Base-by-base conservation (phyloP, 1,284 basidiomycete genomes). In the Microbotryomycetes sp. region DNA sequence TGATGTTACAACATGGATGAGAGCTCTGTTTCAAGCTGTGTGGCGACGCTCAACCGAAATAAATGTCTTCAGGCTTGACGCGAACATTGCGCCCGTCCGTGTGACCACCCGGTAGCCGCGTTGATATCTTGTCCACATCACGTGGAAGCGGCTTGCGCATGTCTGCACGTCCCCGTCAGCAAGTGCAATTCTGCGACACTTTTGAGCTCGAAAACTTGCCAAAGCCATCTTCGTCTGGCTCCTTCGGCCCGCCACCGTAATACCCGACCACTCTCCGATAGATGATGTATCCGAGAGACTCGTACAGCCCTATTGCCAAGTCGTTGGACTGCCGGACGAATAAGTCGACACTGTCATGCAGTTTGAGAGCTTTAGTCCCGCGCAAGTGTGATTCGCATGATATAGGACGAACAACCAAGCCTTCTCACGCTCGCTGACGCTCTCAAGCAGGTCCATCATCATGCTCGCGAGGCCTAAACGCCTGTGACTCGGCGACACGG, bases 401-500 rank as follows among this genome's bases (percentile, higher is more conserved):
- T 21, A 16, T 7, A 11, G 9, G 71, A 26, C 73, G 66, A 5
- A 66, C 59, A 56, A 62, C 41, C 52, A 69, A 1, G 62, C 54
- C n/a, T 66, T 35, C 24, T 67, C 61, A 60, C 83, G 79, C 72
- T 90, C 85, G 0, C 88, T 91, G 5, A 89, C 85, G 66, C 82
- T 80, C 75, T 94, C 91, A 53, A 94, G 84, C 56, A 88, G 79
- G 60, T 79, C 74, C 82, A 91, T 89, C 82, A 94, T 84, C 72
- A 83, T 85, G 65, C 84, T 83, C 0, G 88, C 91, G 55, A 94
- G 83, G 1, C 83, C 83, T 2, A 94, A 81, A 3, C 89, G 85
- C 45, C 91, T 86, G 75, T 91, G 94, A 72, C 91, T 87, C 21
- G 91, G 91, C 0, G 91, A 89, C 54, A 94, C 89, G 2, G 90